Evolutionary conservation across 352 stramenopile genomes (phyloP).

Genomic region (Globisporangium iwayamae): DNA sequence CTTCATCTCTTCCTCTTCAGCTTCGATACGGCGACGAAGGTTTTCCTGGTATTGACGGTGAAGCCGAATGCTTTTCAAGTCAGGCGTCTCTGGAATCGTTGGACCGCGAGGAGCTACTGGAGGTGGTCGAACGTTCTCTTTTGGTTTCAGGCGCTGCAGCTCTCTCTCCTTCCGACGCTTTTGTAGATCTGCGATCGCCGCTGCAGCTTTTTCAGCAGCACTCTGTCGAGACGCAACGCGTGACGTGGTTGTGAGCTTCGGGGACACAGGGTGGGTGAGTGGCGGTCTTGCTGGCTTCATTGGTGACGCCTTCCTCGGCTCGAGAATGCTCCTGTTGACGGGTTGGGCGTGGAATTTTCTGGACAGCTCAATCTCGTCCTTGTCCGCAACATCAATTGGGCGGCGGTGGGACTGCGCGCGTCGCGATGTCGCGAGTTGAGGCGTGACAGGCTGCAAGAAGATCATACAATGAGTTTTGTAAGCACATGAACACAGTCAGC

Average conservation of each 20-base stretch:
- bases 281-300: constrained; percentile 23
- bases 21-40: constrained; percentile 51
- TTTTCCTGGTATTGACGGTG: constrained; percentile 74
- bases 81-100: constrained; percentile 64
- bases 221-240: constrained; percentile 29
- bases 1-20: constrained; percentile 50
- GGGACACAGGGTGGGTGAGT: constrained; percentile 40
- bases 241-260: constrained; percentile 41
- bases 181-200: constrained; percentile 33
- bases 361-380: constrained; percentile 66
- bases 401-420: constrained; percentile 54
- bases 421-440: constrained; percentile 61
- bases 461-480: constrained; percentile 4
- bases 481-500: neutral
- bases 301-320: constrained; percentile 20
- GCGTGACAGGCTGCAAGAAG: constrained; percentile 44
- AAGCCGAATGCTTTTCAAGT: constrained; percentile 65
- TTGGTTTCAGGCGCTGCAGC: constrained; percentile 27
- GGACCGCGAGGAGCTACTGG: constrained; percentile 29
- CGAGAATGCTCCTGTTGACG: constrained; percentile 54
- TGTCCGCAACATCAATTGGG: constrained; percentile 53
- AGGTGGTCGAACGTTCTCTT: constrained; percentile 19
- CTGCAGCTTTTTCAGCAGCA: constrained; percentile 28
- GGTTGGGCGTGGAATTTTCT: constrained; percentile 77
- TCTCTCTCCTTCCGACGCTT: constrained; percentile 41